phyloP scores from a whole-genome alignment of 2,329 filamentous ascomycete species.

The Paramyrothecium sp. region DNA sequence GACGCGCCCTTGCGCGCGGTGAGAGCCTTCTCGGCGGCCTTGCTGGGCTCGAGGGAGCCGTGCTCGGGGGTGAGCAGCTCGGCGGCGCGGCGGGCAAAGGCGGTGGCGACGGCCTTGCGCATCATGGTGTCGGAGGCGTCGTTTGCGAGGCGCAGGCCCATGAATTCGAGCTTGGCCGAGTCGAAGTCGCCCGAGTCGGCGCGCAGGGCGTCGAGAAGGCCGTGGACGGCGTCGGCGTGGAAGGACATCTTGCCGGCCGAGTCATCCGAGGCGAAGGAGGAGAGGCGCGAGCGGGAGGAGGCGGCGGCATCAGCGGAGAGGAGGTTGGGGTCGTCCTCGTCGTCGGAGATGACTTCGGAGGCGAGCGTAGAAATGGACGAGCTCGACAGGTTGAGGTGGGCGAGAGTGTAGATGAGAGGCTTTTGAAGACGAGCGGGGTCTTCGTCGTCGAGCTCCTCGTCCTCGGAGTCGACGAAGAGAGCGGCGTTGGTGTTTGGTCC shows the following conservation, averaged over 20 bases:
- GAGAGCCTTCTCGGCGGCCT: conserved; percentile 64
- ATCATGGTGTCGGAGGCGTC: conserved; percentile 90
- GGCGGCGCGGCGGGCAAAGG: conserved; percentile 78
- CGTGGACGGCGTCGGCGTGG: conserved; percentile 82
- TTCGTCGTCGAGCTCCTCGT: conserved; percentile 48
- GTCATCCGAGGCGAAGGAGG: conserved; percentile 71
- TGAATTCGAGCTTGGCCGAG: conserved; percentile 80
- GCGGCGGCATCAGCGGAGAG: conserved; percentile 28
- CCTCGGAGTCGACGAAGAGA: conserved; percentile 42
- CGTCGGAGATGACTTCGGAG: conserved; percentile 64
- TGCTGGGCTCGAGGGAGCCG: conserved; percentile 55
- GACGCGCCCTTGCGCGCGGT: conserved; percentile 50
- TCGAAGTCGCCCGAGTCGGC: conserved; percentile 78
- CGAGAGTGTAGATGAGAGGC: conserved; percentile 54
- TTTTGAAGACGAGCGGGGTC: conserved; percentile 53
- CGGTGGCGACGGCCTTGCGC: conserved; percentile 78
- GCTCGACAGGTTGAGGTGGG: conserved; percentile 49
- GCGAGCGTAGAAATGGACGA: conserved; percentile 59
- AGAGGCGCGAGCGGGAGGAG: conserved; percentile 61
- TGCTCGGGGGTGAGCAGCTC: conserved; percentile 59
- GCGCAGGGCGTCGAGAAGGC: conserved; percentile 81
- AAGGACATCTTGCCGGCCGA: conserved; percentile 62
- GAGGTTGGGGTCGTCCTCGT: conserved; percentile 66
- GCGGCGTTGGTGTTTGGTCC: conserved; percentile 51
- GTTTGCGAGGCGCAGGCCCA: conserved; percentile 84